A percentile compares a stretch with the other conserved stretches of the same genome.
phyloP scores from a whole-genome alignment of 306 rosid species.

The Pterocarpus macrocarpus region DNA sequence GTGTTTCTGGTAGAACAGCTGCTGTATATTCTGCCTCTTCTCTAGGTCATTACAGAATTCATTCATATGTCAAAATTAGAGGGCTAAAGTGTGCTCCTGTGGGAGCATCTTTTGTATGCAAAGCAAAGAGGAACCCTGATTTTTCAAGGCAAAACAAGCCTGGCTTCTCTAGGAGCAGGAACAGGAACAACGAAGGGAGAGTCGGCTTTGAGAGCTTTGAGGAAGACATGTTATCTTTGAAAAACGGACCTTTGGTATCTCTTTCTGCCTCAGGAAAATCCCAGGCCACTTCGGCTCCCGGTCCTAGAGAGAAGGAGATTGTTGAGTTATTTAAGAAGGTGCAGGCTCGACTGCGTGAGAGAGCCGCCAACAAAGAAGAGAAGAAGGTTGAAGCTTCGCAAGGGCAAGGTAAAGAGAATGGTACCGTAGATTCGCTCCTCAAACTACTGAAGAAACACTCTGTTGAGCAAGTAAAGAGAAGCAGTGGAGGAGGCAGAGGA shows the following conservation, averaged over 20 bases:
- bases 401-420: slow-evolving; percentile 71
- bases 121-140: slow-evolving; percentile 80
- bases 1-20: slow-evolving; percentile 68
- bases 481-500: slow-evolving; percentile 51
- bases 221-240: slow-evolving; percentile 73
- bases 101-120: slow-evolving; percentile 65
- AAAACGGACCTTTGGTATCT: slow-evolving; percentile 78
- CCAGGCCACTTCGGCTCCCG: slow-evolving; percentile 83
- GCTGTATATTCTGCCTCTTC: slow-evolving; percentile 59
- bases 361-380: slow-evolving; percentile 79
- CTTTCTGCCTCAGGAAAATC: slow-evolving; percentile 67
- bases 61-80: slow-evolving; percentile 61
- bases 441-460: slow-evolving; percentile 88
- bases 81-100: slow-evolving; percentile 55
- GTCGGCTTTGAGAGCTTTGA: slow-evolving; percentile 75
- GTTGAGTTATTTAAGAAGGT: slow-evolving; percentile 94
- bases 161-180: slow-evolving; percentile 69
- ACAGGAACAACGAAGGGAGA: slow-evolving; percentile 74
- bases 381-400: slow-evolving; percentile 71
- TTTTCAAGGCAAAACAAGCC: slow-evolving; percentile 80
- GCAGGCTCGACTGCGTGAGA: slow-evolving; percentile 88
- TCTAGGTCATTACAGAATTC: slow-evolving; percentile 48
- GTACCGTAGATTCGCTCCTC: slow-evolving; percentile 91
- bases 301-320: slow-evolving; percentile 94
- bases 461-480: slow-evolving; percentile 76